These are phyloP conservation scores for Tripterygium wilfordii DNA, from an alignment of 177 flowering plant genomes.

Conservation along the genomic window DNA sequence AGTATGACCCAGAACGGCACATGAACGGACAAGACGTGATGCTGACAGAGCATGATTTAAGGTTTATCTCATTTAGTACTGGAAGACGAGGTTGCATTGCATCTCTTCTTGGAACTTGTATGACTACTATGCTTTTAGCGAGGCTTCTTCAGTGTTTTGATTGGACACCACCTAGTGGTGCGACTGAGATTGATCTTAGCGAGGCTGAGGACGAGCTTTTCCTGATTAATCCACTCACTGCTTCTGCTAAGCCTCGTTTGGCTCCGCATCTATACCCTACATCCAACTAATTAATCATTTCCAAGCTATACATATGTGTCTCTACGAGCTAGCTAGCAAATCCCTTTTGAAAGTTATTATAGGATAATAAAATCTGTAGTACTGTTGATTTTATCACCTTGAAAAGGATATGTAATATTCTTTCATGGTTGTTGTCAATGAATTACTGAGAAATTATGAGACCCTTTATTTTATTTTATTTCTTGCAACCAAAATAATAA, in stretches of 20 bases:
- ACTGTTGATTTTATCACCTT: no score
- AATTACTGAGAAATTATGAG: no score
- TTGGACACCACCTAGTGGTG: conserved; percentile 3
- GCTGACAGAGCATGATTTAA: conserved; percentile 21
- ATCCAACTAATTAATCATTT: no score
- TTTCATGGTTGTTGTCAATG: no score
- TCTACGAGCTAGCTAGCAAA: no score
- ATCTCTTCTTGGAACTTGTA: conserved; percentile 12
- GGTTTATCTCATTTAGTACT: conserved; percentile 39
- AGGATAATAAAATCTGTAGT: no score
- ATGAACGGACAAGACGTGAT: conserved; percentile 17
- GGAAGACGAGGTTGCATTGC: conserved; percentile 33
- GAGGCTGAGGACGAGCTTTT: not conserved
- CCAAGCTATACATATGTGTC: no score
- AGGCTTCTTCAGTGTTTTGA: conserved; percentile 2
- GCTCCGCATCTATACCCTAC: not conserved
- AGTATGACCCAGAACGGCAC: conserved; percentile 41
- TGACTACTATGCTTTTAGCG: not conserved
- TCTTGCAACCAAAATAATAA: no score
- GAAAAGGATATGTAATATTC: no score
- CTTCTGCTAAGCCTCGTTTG: conserved; percentile 1
- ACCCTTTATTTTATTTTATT: no score
- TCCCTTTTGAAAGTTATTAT: no score
- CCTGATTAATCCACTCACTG: not conserved
- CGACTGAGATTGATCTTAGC: not conserved